Base-by-base conservation (phyloP, 2,329 filamentous ascomycete species). In the Cercospora sojina region DNA sequence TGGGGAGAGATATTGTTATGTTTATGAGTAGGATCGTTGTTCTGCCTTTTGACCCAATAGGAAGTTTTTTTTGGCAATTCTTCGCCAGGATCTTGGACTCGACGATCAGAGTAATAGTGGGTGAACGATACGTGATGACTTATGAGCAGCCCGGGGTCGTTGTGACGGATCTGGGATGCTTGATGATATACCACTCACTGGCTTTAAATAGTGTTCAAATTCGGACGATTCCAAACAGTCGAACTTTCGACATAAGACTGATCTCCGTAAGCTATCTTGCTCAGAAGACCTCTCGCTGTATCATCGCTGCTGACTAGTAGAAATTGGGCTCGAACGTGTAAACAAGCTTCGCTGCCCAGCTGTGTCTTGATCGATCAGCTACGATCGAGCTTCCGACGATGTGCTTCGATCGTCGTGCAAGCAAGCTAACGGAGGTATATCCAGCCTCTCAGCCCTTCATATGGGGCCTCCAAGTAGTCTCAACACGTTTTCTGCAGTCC, bases 1-100 rank as follows among this genome's bases (percentile, higher is more conserved):
- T 2, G 68, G 64, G 13, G 29, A 43, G 32, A 55, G 25, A n/a
- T 68, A 63, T 59, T 70, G 68, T 55, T 68, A 70, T 70, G 9
- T 64, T 59, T 68, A 70, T 63, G 63, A 64, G 25, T 70, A 60
- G 35, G 16, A n/a, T n/a, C n/a, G 8, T 9, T 59, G 31, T 31
- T 29, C 10, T 27, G 5, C 16, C 20, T 31, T 55, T 3, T 2
- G 8, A 13, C 1, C 13, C 9, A 5, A 16, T 13, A 6, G 47
- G 3, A 23, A n/a, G 9, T 13, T 23, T 12, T 5, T 13, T 23
- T 12, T 5, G 18, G 9, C 18, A 51, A 0, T 38, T 38, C 35
- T n/a, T 38, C 6, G 35, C 35, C 8, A n/a, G 35, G 13, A 38
- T 16, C 13, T 38, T 38, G 0, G 35, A 38, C 16, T n/a, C 7